Evolutionary conservation across 2,329 filamentous ascomycete genomes (phyloP).

Genomic region (Emmonsia crescens): DNA sequence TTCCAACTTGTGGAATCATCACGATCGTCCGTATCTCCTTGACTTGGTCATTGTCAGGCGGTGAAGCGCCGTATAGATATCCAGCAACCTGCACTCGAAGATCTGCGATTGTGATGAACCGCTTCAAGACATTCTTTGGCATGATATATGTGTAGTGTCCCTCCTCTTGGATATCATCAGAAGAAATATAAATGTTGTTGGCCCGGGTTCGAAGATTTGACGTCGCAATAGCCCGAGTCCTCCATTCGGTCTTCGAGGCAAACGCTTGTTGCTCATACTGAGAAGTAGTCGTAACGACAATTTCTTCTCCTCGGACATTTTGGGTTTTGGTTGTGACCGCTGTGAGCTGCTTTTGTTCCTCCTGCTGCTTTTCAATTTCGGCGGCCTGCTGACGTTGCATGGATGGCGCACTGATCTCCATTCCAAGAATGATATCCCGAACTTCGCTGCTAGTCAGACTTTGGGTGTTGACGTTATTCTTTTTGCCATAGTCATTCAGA

Average conservation of each 20-base stretch:
- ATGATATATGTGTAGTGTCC: conserved; percentile 90
- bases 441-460: conserved; percentile 95
- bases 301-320: conserved; percentile 92
- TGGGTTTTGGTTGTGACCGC: conserved; percentile 97
- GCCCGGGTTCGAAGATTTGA: conserved; percentile 86
- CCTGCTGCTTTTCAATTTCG: conserved; percentile 97
- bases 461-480: conserved; percentile 98
- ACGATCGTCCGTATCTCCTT: conserved; percentile 96
- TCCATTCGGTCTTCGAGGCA: conserved; percentile 97
- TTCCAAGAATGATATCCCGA: conserved; percentile 94
- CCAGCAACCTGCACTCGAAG: conserved; percentile 92
- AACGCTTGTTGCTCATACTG: conserved; percentile 97
- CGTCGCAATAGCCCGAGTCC: conserved; percentile 89
- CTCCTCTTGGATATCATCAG: conserved; percentile 82
- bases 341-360: conserved; percentile 91
- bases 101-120: conserved; percentile 95
- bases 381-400: conserved; percentile 97
- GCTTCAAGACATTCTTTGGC: conserved; percentile 97
- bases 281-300: conserved; percentile 95
- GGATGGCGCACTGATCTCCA: conserved; percentile 97
- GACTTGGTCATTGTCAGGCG: conserved; percentile 87
- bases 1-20: conserved; percentile 94
- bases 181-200: conserved; percentile 98
- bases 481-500: conserved; percentile 97
- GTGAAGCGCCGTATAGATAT: conserved; percentile 86